Base-by-base conservation (phyloP, 768 basidiomycete genomes). In the Lenzites betulinus region DNA sequence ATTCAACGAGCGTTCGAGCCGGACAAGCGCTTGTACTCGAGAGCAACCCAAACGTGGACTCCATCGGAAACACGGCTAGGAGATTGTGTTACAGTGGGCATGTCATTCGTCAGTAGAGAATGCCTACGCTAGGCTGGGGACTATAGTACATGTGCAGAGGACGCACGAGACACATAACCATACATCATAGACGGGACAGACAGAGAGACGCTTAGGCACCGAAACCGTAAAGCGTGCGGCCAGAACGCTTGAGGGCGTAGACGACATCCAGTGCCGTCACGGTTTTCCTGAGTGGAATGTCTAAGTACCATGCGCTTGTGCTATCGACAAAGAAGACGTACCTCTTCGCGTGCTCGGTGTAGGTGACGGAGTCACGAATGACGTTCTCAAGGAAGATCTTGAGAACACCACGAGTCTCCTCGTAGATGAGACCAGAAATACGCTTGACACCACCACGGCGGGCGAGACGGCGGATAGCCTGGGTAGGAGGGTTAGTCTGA, bases 401-500 rank as follows among this genome's bases (percentile, higher is more conserved):
- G 67, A 85, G 78, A 43, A 83, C 83, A 75, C 83, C 83, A 63
- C 85, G 82, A 60, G 84, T 86, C 77, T 86, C 84, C 74, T 85
- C 83, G 77, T 86, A 84, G 74, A 85, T 83, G 54, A 83, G 74
- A 51, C 79, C 79, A 30, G 77, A 80, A 73, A 82, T 80, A 80
- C 80, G 80, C 81, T 86, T 86, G 73, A 86, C 84, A 81, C 85
- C 84, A 69, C 84, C 83, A 77, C 84, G 80, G 68, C 83, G 81
- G 52, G 83, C 83, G 58, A 85, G 80, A 78, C 83, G 81, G 76
- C 79, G 70, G 33, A 71, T 71, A 54, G 70, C 70, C 70, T 71
- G 41, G 0, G 20, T 20, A 30, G 42, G 6, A 20, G 22, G 12
- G n/a, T 38, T 52, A 58, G 53, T 47, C 43, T 12, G 12, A 30